A percentile compares a stretch with the other conserved stretches of the same genome.
Conservation (phyloP, 2,329 filamentous ascomycete species). For the Sclerotinia borealis region DNA sequence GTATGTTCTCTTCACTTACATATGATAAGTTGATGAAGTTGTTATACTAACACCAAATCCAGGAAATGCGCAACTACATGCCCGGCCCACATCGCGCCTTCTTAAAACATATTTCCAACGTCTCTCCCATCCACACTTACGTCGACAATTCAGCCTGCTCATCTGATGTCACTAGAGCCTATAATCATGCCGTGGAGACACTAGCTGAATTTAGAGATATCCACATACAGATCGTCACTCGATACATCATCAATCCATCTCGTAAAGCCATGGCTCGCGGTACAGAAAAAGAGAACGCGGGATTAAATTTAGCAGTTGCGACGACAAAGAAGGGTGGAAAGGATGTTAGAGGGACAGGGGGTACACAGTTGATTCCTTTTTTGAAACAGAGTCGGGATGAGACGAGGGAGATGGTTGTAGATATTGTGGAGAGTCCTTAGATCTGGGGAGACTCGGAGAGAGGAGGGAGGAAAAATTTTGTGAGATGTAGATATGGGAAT, state of each 20-base stretch:
- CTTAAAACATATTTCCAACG: conserved; percentile 60
- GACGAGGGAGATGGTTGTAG: conserved; percentile 46
- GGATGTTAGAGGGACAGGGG: conserved; percentile 71
- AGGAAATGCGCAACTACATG: conserved; percentile 85
- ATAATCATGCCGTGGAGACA: conserved; percentile 68
- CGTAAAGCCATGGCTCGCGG: conserved; percentile 34
- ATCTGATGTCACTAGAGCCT: conserved; percentile 50
- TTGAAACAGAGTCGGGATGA: conserved; percentile 84
- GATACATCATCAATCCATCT: conserved; percentile 83
- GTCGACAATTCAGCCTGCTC: conserved; percentile 43
- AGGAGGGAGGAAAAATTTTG: no score
- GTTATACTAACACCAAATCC: background rate
- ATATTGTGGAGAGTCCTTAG: background rate
- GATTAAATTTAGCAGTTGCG: conserved; percentile 32
- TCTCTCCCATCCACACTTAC: conserved; percentile 69
- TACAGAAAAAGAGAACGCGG: conserved; percentile 39
- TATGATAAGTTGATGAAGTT: background rate
- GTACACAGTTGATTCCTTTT: conserved; percentile 82
- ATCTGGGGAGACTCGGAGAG: background rate
- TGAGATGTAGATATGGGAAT: background rate
- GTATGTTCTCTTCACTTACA: conserved; percentile 11
- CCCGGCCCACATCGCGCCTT: conserved; percentile 77
- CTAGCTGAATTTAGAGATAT: conserved; percentile 72
- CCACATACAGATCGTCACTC: conserved; percentile 82
- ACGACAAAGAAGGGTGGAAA: conserved; percentile 26